phyloP scores from a whole-genome alignment of 2,329 filamentous ascomycete species.

The Penicillium olsonii region DNA sequence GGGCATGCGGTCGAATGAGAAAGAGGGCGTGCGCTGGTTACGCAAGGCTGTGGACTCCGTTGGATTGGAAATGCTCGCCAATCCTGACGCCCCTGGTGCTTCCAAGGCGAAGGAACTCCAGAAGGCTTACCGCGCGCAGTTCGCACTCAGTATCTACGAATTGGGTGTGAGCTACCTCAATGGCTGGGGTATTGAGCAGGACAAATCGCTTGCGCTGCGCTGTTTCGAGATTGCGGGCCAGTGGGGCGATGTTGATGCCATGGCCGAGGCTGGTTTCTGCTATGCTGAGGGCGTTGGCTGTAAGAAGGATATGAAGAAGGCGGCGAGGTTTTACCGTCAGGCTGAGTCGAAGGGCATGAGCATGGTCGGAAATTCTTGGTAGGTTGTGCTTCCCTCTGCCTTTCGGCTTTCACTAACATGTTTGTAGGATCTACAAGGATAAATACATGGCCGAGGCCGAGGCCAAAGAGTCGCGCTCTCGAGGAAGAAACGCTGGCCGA shows the following conservation, averaged over 20 bases:
- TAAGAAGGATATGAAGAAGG: conserved; percentile 95
- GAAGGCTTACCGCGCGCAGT: conserved; percentile 86
- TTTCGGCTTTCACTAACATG: conserved; percentile 8
- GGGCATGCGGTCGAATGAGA: conserved; percentile 92
- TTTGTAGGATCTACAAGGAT: conserved; percentile 84
- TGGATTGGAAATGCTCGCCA: conserved; percentile 78
- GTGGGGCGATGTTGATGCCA: conserved; percentile 93
- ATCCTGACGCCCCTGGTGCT: conserved; percentile 54
- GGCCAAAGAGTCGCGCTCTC: conserved; percentile 35
- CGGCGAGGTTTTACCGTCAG: conserved; percentile 83
- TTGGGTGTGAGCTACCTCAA: conserved; percentile 97
- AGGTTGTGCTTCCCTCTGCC: conserved; percentile 42
- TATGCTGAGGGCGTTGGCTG: conserved; percentile 91
- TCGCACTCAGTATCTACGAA: conserved; percentile 94
- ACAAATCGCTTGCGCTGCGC: conserved; percentile 80
- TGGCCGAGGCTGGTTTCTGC: conserved; percentile 93
- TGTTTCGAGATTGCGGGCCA: conserved; percentile 96
- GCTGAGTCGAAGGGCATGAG: conserved; percentile 92
- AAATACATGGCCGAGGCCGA: conserved; percentile 78
- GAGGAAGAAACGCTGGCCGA: conserved; percentile 36
- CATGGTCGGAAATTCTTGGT: conserved; percentile 99
- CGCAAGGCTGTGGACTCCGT: conserved; percentile 86
- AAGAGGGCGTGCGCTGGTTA: conserved; percentile 88
- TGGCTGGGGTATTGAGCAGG: conserved; percentile 94
- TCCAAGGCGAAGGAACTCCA: conserved; percentile 64